Evolutionary conservation across 1,139 yeast species (phyloP).

Genomic region (Saccharomyces hybrid): DNA sequence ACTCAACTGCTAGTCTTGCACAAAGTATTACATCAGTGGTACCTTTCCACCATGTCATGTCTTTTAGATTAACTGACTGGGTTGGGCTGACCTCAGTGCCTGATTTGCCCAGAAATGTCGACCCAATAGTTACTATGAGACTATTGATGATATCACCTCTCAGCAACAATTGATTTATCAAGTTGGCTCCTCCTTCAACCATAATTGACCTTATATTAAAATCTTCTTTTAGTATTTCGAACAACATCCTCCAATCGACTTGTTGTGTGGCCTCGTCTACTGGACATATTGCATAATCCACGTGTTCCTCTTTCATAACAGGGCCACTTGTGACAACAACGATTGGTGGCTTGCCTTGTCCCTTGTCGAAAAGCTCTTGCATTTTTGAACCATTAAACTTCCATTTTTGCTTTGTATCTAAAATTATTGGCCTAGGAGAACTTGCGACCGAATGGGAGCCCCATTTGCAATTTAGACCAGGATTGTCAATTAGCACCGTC

Average conservation of each 20-base stretch:
- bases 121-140: slow-evolving; percentile 75
- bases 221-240: slow-evolving; percentile 34
- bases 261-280: slow-evolving; percentile 28
- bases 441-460: slow-evolving; percentile 18
- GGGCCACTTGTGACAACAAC: slow-evolving; percentile 40
- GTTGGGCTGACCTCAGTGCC: slow-evolving; percentile 73
- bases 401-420: slow-evolving; percentile 70
- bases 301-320: slow-evolving; percentile 26
- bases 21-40: slow-evolving; percentile 55
- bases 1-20: slow-evolving; percentile 28
- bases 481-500: slow-evolving; percentile 81
- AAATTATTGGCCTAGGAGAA: slow-evolving; percentile 56
- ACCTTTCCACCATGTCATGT: slow-evolving; percentile 79
- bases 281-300: slow-evolving; percentile 27
- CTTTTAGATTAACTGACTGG: slow-evolving; percentile 33
- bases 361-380: slow-evolving; percentile 36
- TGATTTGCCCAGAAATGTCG: slow-evolving; percentile 60
- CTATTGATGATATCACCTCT: slow-evolving; percentile 43
- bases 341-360: slow-evolving; percentile 55
- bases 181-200: slow-evolving; percentile 91
- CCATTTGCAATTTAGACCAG: slow-evolving; percentile 70
- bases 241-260: slow-evolving; percentile 48
- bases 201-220: slow-evolving; percentile 56
- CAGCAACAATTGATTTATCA: slow-evolving; percentile 57
- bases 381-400: slow-evolving; percentile 44